Conservation (phyloP, 2,329 filamentous ascomycete species). For the Trichoderma sp. region DNA sequence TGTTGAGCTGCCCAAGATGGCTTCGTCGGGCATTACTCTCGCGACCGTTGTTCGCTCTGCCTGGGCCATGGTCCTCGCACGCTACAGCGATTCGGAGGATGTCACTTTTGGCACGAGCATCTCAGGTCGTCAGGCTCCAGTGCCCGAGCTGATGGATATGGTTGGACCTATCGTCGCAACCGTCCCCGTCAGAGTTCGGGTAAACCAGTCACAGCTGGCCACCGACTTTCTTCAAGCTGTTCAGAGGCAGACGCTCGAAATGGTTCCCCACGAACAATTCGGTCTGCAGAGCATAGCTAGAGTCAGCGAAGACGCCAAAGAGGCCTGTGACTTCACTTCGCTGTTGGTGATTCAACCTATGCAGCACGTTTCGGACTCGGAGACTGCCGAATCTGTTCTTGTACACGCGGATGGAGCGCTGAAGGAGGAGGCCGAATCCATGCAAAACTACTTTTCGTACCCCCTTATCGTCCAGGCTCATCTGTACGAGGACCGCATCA, state of each 20-base stretch:
- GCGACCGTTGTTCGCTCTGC: conserved; percentile 36
- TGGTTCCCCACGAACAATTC: conserved; percentile 32
- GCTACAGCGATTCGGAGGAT: conserved; percentile 39
- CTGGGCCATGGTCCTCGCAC: conserved; percentile 41
- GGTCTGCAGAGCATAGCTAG: conserved; percentile 33
- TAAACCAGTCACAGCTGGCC: conserved; percentile 1
- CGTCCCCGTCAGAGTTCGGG: conserved; percentile 20
- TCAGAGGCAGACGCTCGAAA: conserved; percentile 28
- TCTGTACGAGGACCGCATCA: conserved; percentile 6
- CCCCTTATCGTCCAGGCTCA: conserved; percentile 23
- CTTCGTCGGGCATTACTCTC: conserved; percentile 26
- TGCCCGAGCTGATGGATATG: conserved; percentile 30
- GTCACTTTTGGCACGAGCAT: conserved; percentile 31
- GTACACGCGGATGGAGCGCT: neutral
- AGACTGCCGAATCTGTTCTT: neutral
- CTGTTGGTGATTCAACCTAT: conserved; percentile 30
- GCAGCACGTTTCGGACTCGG: conserved; percentile 3
- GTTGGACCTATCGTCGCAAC: conserved; percentile 29
- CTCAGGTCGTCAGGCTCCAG: conserved; percentile 31
- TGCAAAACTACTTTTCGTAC: conserved; percentile 21
- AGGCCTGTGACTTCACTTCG: conserved; percentile 31
- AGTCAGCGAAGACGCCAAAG: conserved; percentile 24
- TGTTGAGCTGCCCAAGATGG: neutral
- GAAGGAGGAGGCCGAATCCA: neutral
- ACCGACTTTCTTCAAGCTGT: conserved; percentile 18